Base-by-base conservation (phyloP, 768 basidiomycete genomes). In the Tricholoma saponaceum region DNA sequence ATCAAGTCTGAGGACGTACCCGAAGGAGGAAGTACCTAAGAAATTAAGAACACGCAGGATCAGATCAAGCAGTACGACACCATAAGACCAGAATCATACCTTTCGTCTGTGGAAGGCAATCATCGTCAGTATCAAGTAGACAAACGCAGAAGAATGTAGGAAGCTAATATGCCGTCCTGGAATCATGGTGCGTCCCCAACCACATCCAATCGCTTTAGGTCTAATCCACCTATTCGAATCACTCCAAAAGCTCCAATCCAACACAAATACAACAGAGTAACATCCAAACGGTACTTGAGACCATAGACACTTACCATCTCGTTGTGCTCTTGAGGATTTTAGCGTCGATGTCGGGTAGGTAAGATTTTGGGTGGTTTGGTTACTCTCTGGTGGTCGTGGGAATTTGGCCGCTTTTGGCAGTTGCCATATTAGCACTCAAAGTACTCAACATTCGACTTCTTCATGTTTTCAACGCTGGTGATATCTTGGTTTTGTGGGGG, bases 21-120 rank as follows among this genome's bases (percentile, higher is more conserved):
- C 91, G 74, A 95, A 95, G 72, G 94, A 95, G 74, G 94, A 94
- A 71, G 94, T 95, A 87, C 94, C 93, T 92, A 73, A 63, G 69
- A 12, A 14, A 47, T 25, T 25, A 16, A 25, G 25, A 25, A 8
- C n/a, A n/a, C 0, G 18, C 41, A 51, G 23, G 25, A 57, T 25
- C 50, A 56, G 55, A 47, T 64, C 44, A 62, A 47, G 16, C 10
- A 10, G 30, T 30, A 7, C 47, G 28, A 49, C 47, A 28, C 13
- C 8, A 28, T 49, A 28, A 3, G n/a, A 18, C n/a, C 26, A 30
- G 14, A 10, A 30, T 18, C 26, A 50, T 76, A 92, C 90, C 90
- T 90, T 93, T 92, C 76, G 90, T 92, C 91, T 90, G 76, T 60
- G 57, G 65, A 68, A 28, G 51, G 60, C 65, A 63, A 49, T 26